Percentiles rank a stretch among this genome's conserved stretches.
phyloP scores from a whole-genome alignment of 345 rosid species.

The Erucastrum elatum region DNA sequence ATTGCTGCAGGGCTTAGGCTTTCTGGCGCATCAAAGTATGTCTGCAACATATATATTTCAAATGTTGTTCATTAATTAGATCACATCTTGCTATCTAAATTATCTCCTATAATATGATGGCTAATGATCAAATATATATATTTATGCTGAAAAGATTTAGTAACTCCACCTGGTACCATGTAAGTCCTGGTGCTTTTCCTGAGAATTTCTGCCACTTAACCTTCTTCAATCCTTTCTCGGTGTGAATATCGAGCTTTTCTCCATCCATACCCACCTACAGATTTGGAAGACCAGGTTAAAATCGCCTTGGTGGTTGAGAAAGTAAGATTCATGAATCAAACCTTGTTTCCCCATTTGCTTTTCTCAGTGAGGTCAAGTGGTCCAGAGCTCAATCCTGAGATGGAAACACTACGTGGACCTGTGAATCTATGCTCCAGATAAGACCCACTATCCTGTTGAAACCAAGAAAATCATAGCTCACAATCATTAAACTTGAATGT shows the following conservation, averaged over 20 bases:
- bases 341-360: slow-evolving; percentile 79
- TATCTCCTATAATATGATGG: background rate
- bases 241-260: slow-evolving; percentile 50
- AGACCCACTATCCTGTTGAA: slow-evolving; percentile 82
- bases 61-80: slow-evolving; percentile 17
- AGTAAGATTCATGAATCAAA: slow-evolving; percentile 26
- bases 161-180: slow-evolving; percentile 84
- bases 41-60: slow-evolving; percentile 42
- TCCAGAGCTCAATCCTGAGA: slow-evolving; percentile 83
- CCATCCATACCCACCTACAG: slow-evolving; percentile 72
- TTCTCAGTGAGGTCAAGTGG: slow-evolving; percentile 63
- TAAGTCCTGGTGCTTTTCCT: slow-evolving; percentile 48
- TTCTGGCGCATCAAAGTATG: slow-evolving; percentile 69
- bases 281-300: slow-evolving; percentile 9
- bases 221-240: slow-evolving; percentile 49
- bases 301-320: background rate
- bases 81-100: background rate
- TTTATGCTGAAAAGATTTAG: background rate
- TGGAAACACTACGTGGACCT: slow-evolving; percentile 72
- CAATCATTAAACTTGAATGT: background rate
- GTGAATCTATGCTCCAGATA: slow-evolving; percentile 85
- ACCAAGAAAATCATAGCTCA: background rate
- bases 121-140: background rate
- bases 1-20: slow-evolving; percentile 60
- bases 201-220: slow-evolving; percentile 50